Percentiles rank a stretch among this genome's conserved stretches.
Evolutionary conservation across 345 rosid species (phyloP).

Genomic region (Clausena lansium): DNA sequence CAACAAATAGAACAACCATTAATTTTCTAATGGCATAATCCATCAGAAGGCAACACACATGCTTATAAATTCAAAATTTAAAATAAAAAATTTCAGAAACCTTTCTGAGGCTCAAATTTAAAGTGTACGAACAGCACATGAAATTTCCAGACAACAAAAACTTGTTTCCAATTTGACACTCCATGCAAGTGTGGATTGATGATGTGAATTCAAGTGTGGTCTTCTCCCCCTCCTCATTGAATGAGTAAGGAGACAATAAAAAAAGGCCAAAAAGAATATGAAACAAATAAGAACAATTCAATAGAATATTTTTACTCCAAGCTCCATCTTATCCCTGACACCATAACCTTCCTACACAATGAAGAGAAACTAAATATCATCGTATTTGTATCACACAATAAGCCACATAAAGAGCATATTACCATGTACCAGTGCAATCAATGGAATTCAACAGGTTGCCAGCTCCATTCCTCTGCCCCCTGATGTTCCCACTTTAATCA

Average conservation of each 20-base stretch:
- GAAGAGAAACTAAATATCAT: neutral
- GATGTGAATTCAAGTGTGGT: neutral
- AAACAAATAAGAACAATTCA: neutral
- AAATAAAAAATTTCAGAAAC: neutral
- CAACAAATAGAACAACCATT: conserved; percentile 6
- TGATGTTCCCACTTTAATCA: neutral
- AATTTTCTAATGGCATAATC: neutral
- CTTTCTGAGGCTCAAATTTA: neutral
- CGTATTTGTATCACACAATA: no score
- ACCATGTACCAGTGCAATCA: neutral
- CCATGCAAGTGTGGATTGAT: neutral
- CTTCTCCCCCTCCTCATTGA: neutral
- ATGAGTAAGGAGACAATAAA: neutral
- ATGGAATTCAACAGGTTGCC: neutral
- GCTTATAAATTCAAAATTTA: neutral
- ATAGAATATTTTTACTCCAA: neutral
- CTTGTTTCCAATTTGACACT: neutral
- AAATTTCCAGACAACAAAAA: neutral
- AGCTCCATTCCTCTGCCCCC: neutral
- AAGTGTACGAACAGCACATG: neutral
- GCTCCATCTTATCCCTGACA: neutral
- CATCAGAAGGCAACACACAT: neutral
- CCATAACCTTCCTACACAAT: neutral
- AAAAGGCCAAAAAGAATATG: neutral
- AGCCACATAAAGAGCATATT: neutral